Evolutionary conservation across 2,329 filamentous ascomycete species (phyloP).

Genomic region (Penicillium verrucosum): DNA sequence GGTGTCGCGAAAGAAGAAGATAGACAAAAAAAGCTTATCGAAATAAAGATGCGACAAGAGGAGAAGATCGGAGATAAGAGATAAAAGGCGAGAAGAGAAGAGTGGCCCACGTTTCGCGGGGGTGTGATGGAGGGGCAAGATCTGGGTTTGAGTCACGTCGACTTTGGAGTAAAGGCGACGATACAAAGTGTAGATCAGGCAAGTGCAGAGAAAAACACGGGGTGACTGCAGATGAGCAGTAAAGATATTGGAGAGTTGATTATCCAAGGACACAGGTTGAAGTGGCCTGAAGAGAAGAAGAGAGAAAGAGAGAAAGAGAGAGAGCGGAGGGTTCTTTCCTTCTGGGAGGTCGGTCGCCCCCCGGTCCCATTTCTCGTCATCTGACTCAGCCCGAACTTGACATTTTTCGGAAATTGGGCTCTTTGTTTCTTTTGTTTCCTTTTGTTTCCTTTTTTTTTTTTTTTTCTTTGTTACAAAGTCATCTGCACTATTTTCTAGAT

Average conservation of each 20-base stretch:
- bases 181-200: neutral
- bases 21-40: neutral
- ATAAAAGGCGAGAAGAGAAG: slow-evolving; percentile 10
- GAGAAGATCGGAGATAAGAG: neutral
- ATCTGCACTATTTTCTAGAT: neutral
- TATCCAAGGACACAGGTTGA: slow-evolving; percentile 1
- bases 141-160: slow-evolving; percentile 24
- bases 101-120: slow-evolving; percentile 24
- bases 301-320: neutral
- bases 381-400: slow-evolving; percentile 10
- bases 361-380: slow-evolving; percentile 3
- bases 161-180: neutral
- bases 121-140: slow-evolving; percentile 16
- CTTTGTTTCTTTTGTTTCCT: neutral
- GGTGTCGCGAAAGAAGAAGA: neutral
- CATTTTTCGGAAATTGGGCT: neutral
- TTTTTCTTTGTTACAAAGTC: neutral
- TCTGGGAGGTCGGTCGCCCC: neutral
- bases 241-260: neutral
- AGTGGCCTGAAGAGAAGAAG: neutral
- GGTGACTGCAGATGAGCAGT: neutral
- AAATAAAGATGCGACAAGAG: neutral
- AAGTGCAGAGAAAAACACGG: neutral
- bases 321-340: neutral
- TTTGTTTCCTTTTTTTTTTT: neutral